A percentile compares a stretch with the other conserved stretches of the same genome.
Evolutionary conservation across 306 rosid genomes (phyloP).

Genomic region (Medicago lupulina): DNA sequence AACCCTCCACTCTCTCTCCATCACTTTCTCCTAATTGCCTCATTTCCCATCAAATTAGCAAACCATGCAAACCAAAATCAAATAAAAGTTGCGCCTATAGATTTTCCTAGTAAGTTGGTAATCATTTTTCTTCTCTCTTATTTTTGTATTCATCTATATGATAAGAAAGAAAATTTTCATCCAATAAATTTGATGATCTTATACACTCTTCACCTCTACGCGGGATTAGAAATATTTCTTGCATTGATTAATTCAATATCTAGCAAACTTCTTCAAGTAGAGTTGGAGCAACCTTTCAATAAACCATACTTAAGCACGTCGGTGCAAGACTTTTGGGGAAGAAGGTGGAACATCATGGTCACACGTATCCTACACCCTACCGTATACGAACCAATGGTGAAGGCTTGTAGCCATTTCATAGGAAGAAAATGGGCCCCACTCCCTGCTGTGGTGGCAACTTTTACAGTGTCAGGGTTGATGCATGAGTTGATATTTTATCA

Average conservation of each 20-base stretch:
- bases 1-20: constrained; percentile 34
- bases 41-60: constrained; percentile 36
- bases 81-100: neutral
- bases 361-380: no score
- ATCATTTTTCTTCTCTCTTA: neutral
- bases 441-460: no score
- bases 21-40: constrained; percentile 37
- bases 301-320: constrained; percentile 32
- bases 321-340: no score
- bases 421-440: no score
- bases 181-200: constrained; percentile 8
- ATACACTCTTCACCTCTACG: constrained; percentile 40
- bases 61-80: neutral
- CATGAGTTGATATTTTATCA: no score
- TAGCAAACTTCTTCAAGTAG: neutral
- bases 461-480: no score
- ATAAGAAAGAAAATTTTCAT: neutral
- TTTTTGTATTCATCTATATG: neutral
- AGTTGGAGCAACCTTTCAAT: constrained; percentile 40
- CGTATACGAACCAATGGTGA: no score
- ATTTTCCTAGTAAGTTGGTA: neutral
- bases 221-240: constrained; percentile 25
- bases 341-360: no score
- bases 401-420: no score
- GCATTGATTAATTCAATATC: neutral